Evolutionary conservation across 1,284 basidiomycete genomes (phyloP).

Genomic region (Leucoagaricus sp.): DNA sequence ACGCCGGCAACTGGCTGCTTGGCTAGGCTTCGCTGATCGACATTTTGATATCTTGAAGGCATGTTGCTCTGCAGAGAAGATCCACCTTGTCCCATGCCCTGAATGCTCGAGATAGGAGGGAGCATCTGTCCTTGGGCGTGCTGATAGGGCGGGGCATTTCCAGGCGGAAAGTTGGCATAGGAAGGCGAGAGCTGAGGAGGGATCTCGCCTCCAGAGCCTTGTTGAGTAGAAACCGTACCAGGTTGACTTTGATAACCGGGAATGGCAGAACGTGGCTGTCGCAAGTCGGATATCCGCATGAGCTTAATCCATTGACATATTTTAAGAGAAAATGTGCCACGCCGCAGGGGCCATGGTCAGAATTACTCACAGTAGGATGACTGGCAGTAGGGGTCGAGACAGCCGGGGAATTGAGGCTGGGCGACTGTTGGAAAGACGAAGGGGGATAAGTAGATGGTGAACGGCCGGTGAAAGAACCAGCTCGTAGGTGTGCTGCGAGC

Average conservation of each 20-base stretch:
- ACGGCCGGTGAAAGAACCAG: slow-evolving; percentile 47
- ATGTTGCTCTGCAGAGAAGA: slow-evolving; percentile 50
- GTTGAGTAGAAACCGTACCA: slow-evolving; percentile 13
- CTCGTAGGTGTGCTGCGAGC: slow-evolving; percentile 69
- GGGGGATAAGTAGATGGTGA: slow-evolving; percentile 64
- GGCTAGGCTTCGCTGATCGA: slow-evolving; percentile 45
- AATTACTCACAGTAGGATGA: slow-evolving; percentile 42
- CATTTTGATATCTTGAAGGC: slow-evolving; percentile 57
- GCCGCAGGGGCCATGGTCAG: slow-evolving; percentile 34
- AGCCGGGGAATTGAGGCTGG: slow-evolving; percentile 64
- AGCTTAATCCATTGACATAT: slow-evolving; percentile 25
- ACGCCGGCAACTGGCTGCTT: slow-evolving; percentile 43
- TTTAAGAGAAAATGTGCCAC: slow-evolving; percentile 18
- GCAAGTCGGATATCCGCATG: slow-evolving; percentile 31
- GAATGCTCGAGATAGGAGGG: slow-evolving; percentile 72
- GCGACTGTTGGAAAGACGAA: slow-evolving; percentile 60
- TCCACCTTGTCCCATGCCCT: slow-evolving; percentile 54
- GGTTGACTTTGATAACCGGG: slow-evolving; percentile 13
- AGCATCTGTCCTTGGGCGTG: slow-evolving; percentile 49
- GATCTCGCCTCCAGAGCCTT: slow-evolving; percentile 27
- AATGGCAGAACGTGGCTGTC: slow-evolving; percentile 31
- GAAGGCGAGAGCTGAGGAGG: slow-evolving; percentile 28
- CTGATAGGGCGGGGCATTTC: slow-evolving; percentile 29
- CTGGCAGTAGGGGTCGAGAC: slow-evolving; percentile 56
- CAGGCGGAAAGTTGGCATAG: slow-evolving; percentile 31